Base-by-base conservation (phyloP, 2,329 filamentous ascomycete genomes). In the Aschersonia sp. region DNA sequence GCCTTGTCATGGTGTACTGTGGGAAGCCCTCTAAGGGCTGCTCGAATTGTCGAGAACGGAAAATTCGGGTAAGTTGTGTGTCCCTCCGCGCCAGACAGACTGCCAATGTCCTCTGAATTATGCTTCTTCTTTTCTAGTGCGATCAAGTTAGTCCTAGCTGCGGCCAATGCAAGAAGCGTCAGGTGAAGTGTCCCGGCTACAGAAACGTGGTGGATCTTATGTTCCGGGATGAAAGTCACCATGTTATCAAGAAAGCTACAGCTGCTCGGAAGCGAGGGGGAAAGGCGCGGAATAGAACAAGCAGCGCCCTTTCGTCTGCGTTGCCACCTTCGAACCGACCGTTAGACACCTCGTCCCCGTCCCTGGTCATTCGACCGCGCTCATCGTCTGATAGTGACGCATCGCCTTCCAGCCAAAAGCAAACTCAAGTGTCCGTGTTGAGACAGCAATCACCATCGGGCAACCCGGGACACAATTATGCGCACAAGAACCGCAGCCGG, bases 21-120 rank as follows among this genome's bases (percentile, higher is more conserved):
- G 73, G 74, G 5, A 76, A 75, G 54, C 73, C 74, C 42, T 76
- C 73, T 39, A 74, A 73, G 56, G 73, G 72, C 41, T 78, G 74
- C 58, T 73, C 71, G 53, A 71, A 65, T 52, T 78, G 74, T 54
- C 68, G 74, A 52, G 68, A 72, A 55, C 70, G 73, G 54, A 78
- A 77, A 60, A 73, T 76, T 51, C 70, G 71, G 49, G 73, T 76
- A 62, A 63, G 73, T 69, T 29, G 8, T 37, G 8, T 4, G 22
- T 37, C 47, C 47, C 32, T 40, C 29, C 29, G 45, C 43, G 22
- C 39, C 22, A 22, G 22, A 4, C 22, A 22, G 22, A 22, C 2
- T 37, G 8, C 12, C 12, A 12, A 12, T 37, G 35, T 35, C 32
- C 39, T 47, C 12, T 37, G n/a, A 45, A 12, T 32, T 39, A 35